Conservation (phyloP, 75 land plant genomes). For the Ceratopteris richardii region DNA sequence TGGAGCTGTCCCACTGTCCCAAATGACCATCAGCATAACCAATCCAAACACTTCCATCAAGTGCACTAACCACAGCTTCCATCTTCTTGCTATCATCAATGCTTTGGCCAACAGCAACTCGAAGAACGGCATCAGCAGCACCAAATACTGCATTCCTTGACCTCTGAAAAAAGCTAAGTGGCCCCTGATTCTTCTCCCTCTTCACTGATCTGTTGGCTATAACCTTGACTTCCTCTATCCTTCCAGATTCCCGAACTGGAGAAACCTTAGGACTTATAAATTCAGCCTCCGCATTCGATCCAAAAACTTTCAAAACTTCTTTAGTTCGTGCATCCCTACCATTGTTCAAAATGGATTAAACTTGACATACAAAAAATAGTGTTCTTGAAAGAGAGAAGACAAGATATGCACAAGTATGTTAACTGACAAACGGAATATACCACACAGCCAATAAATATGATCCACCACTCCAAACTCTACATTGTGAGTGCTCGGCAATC, state of each 20-base stretch:
- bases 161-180: constrained; percentile 69
- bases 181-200: constrained; percentile 64
- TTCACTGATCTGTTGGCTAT: constrained; percentile 33
- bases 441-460: constrained; percentile 57
- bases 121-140: constrained; percentile 95
- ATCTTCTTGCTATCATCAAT: constrained; percentile 60
- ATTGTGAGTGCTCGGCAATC: constrained; percentile 50
- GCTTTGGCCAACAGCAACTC: constrained; percentile 58
- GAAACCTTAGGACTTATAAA: constrained; percentile 41
- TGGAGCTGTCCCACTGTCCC: constrained; percentile 78
- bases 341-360: constrained; percentile 5
- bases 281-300: constrained; percentile 61
- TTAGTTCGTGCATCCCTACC: constrained; percentile 87
- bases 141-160: constrained; percentile 81
- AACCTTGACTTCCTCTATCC: constrained; percentile 52
- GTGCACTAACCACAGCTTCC: constrained; percentile 51
- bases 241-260: constrained; percentile 25
- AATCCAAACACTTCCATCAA: constrained; percentile 83
- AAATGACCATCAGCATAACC: constrained; percentile 71
- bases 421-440: constrained; percentile 30
- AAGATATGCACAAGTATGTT: neutral
- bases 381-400: neutral
- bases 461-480: constrained; percentile 77
- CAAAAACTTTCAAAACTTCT: constrained; percentile 73
- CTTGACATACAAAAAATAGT: neutral